phyloP scores from a whole-genome alignment of 2,329 filamentous ascomycete genomes.

The Coniella vitis region DNA sequence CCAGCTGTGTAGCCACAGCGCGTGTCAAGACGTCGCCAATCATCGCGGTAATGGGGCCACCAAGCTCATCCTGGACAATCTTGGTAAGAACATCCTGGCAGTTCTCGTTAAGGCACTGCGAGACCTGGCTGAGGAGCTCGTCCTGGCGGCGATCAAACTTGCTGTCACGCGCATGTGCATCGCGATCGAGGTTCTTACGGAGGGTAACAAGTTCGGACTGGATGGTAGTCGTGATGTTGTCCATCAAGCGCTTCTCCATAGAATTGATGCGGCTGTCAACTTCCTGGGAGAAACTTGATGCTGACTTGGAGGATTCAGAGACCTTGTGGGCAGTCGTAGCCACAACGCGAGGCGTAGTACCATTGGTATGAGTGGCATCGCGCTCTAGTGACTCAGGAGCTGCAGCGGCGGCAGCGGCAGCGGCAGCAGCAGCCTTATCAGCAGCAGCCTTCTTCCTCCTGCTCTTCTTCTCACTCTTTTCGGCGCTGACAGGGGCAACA shows the following conservation, averaged over 20 bases:
- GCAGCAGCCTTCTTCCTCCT: conserved; percentile 62
- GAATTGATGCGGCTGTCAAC: conserved; percentile 48
- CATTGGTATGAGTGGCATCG: conserved; percentile 34
- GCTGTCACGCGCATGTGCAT: conserved; percentile 46
- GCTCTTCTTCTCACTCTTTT: conserved; percentile 56
- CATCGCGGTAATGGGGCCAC: conserved; percentile 67
- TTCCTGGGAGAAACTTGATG: conserved; percentile 33
- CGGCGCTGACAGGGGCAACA: conserved; percentile 29
- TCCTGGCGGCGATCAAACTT: conserved; percentile 47
- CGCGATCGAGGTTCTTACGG: conserved; percentile 47
- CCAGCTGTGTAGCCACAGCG: conserved; percentile 65
- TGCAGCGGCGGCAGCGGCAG: conserved; percentile 40
- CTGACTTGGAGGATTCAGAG: conserved; percentile 24
- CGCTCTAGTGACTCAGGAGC: conserved; percentile 26
- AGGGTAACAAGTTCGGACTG: conserved; percentile 8
- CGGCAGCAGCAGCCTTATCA: conserved; percentile 29
- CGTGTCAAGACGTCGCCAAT: conserved; percentile 61
- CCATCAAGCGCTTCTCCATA: conserved; percentile 42
- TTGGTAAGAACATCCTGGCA: conserved; percentile 66
- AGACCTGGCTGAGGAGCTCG: conserved; percentile 51
- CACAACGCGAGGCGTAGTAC: conserved; percentile 27
- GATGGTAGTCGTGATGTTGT: conserved; percentile 8
- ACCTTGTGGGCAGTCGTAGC: conserved; percentile 25
- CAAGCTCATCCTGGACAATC: conserved; percentile 71
- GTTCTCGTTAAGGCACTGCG: conserved; percentile 54